Percentiles rank a stretch among this genome's conserved stretches.
Evolutionary conservation across 2,329 filamentous ascomycete genomes (phyloP).

Genomic region (Mariannaea elegans): DNA sequence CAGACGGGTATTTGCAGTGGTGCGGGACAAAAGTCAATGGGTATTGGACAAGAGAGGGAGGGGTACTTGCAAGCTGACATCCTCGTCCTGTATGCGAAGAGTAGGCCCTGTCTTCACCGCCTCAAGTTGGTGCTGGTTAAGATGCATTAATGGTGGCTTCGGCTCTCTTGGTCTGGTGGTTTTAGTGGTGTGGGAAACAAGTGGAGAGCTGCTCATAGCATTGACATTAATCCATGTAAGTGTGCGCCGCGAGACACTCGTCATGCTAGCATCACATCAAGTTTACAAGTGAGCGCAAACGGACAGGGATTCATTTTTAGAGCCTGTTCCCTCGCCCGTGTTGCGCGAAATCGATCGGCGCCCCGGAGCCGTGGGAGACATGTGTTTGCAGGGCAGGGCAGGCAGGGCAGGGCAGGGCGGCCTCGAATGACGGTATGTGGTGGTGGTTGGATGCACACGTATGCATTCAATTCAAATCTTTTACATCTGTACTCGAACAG

Average conservation of each 20-base stretch:
- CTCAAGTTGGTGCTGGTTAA: background rate
- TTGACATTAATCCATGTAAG: constrained; percentile 23
- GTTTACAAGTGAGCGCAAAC: constrained; percentile 11
- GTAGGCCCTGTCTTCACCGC: background rate
- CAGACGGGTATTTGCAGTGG: too few species aligned
- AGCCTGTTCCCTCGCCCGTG: background rate
- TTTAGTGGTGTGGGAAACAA: constrained; percentile 17
- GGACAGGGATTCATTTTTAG: background rate
- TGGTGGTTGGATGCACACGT: background rate
- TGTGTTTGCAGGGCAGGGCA: background rate
- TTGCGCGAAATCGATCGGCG: constrained; percentile 2
- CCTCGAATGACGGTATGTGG: background rate
- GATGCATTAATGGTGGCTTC: constrained; percentile 8
- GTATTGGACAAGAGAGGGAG: background rate
- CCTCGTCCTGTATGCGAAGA: background rate
- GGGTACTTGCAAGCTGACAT: background rate
- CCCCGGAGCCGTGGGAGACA: constrained; percentile 3
- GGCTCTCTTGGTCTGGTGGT: constrained; percentile 8
- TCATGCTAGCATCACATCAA: constrained; percentile 38
- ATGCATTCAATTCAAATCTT: too few species aligned
- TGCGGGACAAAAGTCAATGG: background rate
- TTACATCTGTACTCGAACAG: too few species aligned
- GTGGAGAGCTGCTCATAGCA: constrained; percentile 22
- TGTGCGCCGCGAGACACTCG: constrained; percentile 23
- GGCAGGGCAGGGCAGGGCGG: background rate